Percentiles rank a stretch among this genome's conserved stretches.
phyloP scores from a whole-genome alignment of 83 land plant species.

The Larix sibirica region DNA sequence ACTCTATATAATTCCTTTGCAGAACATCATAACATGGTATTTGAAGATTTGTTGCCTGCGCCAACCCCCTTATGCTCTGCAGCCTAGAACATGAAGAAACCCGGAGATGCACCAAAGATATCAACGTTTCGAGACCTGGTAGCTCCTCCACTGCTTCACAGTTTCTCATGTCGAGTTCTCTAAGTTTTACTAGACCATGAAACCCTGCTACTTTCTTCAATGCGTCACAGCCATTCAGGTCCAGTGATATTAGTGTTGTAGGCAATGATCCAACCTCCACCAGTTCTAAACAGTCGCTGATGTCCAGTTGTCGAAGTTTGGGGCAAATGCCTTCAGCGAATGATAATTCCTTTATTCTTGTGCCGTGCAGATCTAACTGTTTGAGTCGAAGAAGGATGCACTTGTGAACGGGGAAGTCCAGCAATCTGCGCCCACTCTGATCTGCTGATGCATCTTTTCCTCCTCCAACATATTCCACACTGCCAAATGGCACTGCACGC shows the following conservation, averaged over 20 bases:
- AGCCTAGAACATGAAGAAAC: no score
- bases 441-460: no score
- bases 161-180: background rate
- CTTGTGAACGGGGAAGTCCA: no score
- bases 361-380: background rate
- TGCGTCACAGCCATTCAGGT: background rate
- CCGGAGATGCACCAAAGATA: background rate
- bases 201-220: background rate
- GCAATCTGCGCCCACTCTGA: no score
- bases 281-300: background rate
- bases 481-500: background rate
- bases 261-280: background rate
- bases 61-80: no score
- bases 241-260: background rate
- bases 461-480: background rate
- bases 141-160: background rate
- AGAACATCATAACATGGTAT: no score
- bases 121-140: background rate
- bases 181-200: background rate
- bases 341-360: background rate
- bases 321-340: slow-evolving; percentile 3
- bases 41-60: no score
- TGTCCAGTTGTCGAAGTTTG: background rate
- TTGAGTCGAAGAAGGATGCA: background rate
- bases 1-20: no score